Base-by-base conservation (phyloP, 495 filamentous ascomycete species). In the Platismatia glauca region DNA sequence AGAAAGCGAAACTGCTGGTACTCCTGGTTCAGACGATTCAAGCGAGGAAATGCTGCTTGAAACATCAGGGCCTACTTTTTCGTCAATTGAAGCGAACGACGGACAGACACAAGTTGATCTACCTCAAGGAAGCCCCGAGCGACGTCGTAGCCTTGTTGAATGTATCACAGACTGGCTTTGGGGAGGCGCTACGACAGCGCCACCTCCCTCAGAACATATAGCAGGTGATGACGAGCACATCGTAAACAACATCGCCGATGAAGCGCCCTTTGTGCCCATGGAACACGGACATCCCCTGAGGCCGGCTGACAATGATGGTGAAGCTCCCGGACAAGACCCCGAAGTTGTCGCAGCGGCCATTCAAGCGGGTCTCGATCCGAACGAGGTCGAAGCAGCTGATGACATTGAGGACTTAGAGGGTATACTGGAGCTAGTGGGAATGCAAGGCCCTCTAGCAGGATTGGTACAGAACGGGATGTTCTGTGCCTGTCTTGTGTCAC, bases 401-500 rank as follows among this genome's bases (percentile, higher is more conserved):
- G 91, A 95, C 66, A 90, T 87, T 13, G 94, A 99, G 73, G 94
- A 99, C 68, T 84, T 99, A n/a, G 94, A 99, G 71, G 94, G 94
- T 8, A 89, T 99, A 56, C 82, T 97, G 78, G 94, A 99, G 70
- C 81, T 99, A 15, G 86, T 99, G 39, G 94, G 94, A 56, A 94
- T 99, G 88, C 89, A 95, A 67, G 94, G 94, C 0, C 95, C 95
- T 2, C 77, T 97, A 5, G 86, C 87, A 41, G 90, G 90, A 27
- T 79, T 99, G 11, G 82, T 97, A 65, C 94, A 97, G 70, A 97
- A 97, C 66, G 91, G 86, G 41, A 87, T 96, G 44, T 97, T 99
- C 72, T 92, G 91, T 68, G 88, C 89, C 34, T 84, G 96, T 61
- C 80, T 99, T 27, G 88, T 99, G 18, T 89, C 89, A 11, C 81